Evolutionary conservation across 179 eudicot genomes (phyloP).

Genomic region (Patellifolia procumbens): DNA sequence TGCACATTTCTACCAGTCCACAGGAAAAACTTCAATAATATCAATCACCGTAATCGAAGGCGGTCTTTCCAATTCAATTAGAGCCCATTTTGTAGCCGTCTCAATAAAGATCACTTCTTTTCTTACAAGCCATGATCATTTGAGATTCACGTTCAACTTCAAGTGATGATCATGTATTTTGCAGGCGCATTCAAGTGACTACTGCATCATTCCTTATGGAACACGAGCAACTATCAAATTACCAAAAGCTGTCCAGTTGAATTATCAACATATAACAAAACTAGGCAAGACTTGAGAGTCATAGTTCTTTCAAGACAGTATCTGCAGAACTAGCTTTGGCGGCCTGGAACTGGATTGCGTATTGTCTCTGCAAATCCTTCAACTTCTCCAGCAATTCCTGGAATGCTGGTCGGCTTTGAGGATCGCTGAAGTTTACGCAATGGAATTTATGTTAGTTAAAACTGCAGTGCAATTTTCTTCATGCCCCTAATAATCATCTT

Average conservation of each 20-base stretch:
- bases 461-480: background rate
- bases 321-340: constrained; percentile 50
- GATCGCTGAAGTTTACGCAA: constrained; percentile 53
- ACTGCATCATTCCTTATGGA: background rate
- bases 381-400: constrained; percentile 82
- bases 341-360: constrained; percentile 60
- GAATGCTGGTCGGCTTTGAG: constrained; percentile 76
- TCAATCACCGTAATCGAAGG: constrained; percentile 4
- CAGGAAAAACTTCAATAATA: constrained; percentile 11
- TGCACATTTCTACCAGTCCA: background rate
- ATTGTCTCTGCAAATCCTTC: constrained; percentile 72
- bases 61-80: constrained; percentile 9
- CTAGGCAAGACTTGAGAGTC: background rate
- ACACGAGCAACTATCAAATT: constrained; percentile 14
- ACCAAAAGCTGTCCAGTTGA: constrained; percentile 18
- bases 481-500: background rate
- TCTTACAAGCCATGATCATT: constrained; percentile 20
- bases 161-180: background rate
- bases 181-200: constrained; percentile 1
- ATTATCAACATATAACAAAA: background rate
- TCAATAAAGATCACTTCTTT: constrained; percentile 7
- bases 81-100: constrained; percentile 19
- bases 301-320: constrained; percentile 39
- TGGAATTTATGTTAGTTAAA: constrained; percentile 8
- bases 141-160: constrained; percentile 17